A percentile compares a stretch with the other conserved stretches of the same genome.
phyloP scores from a whole-genome alignment of 257 asterid genomes.

The Prunella vulgaris region DNA sequence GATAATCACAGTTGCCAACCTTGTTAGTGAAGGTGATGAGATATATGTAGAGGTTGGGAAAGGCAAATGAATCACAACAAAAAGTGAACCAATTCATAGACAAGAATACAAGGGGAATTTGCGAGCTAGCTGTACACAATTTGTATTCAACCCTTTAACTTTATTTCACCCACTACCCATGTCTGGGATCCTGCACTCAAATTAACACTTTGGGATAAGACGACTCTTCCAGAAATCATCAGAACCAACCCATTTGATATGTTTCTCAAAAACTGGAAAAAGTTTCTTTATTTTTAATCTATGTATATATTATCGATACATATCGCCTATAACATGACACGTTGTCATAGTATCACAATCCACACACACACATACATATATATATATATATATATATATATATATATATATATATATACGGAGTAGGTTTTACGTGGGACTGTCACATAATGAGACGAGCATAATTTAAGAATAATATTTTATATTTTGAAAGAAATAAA shows the following conservation, averaged over 20 bases:
- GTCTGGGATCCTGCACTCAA: constrained; percentile 39
- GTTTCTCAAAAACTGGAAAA: constrained; percentile 12
- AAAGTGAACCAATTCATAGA: constrained; percentile 28
- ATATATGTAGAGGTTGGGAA: constrained; percentile 14
- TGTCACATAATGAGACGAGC: too few relatives aligned
- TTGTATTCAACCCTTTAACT: constrained; percentile 44
- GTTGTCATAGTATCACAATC: background rate
- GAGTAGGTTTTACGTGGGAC: too few relatives aligned
- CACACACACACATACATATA: too few relatives aligned
- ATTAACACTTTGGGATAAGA: constrained; percentile 33
- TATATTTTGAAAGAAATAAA: too few relatives aligned
- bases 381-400: too few relatives aligned
- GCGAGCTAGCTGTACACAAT: constrained; percentile 24
- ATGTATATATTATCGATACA: too few relatives aligned
- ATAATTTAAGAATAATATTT: too few relatives aligned
- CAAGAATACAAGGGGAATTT: constrained; percentile 25
- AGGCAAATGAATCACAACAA: constrained; percentile 57
- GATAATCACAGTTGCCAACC: too few relatives aligned
- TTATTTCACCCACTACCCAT: constrained; percentile 50
- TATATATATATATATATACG: too few relatives aligned
- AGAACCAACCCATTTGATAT: constrained; percentile 32
- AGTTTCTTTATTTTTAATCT: too few relatives aligned
- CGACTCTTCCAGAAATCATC: constrained; percentile 14
- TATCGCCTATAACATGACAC: background rate
- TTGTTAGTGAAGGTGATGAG: too few relatives aligned